These are phyloP conservation scores for Xerocomus nothofagi DNA, from an alignment of 1,284 basidiomycete genomes.

Conservation along the genomic window DNA sequence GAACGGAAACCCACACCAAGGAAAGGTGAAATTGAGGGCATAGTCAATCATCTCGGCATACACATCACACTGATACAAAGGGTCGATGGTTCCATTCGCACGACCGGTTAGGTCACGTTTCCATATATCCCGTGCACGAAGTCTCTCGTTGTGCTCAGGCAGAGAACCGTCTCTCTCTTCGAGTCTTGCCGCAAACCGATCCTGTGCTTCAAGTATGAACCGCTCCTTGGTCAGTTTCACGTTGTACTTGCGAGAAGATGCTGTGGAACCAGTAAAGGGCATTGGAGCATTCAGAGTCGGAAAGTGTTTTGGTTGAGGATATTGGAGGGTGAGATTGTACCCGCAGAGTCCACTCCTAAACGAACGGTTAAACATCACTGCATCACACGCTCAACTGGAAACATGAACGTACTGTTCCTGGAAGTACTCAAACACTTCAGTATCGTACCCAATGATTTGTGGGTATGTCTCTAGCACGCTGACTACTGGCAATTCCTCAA, in stretches of 20 bases:
- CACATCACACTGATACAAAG: conserved; percentile 58
- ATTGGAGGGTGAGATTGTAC: conserved; percentile 68
- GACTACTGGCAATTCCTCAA: conserved; percentile 53
- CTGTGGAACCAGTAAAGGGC: conserved; percentile 12
- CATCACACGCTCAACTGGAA: not conserved
- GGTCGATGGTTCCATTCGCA: conserved; percentile 53
- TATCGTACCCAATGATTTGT: conserved; percentile 42
- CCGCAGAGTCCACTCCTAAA: conserved; percentile 61
- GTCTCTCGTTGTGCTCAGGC: conserved; percentile 6
- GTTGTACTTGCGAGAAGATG: conserved; percentile 14
- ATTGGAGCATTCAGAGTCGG: conserved; percentile 41
- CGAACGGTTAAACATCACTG: not conserved
- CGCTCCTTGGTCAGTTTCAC: conserved; percentile 8
- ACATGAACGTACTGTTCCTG: conserved; percentile 50
- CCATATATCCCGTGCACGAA: conserved; percentile 31
- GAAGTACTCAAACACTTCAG: conserved; percentile 65
- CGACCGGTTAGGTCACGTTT: conserved; percentile 47
- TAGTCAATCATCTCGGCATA: conserved; percentile 55
- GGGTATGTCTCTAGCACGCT: conserved; percentile 60
- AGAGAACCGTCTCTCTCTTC: not conserved
- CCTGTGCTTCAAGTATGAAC: conserved; percentile 17
- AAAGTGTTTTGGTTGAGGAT: conserved; percentile 60
- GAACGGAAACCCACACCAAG: conserved; percentile 54
- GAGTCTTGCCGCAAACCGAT: not conserved
- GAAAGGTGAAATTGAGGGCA: conserved; percentile 59